These are phyloP conservation scores for Parastagonospora avenae DNA, from an alignment of 2,329 filamentous ascomycete species.

Conservation along the genomic window DNA sequence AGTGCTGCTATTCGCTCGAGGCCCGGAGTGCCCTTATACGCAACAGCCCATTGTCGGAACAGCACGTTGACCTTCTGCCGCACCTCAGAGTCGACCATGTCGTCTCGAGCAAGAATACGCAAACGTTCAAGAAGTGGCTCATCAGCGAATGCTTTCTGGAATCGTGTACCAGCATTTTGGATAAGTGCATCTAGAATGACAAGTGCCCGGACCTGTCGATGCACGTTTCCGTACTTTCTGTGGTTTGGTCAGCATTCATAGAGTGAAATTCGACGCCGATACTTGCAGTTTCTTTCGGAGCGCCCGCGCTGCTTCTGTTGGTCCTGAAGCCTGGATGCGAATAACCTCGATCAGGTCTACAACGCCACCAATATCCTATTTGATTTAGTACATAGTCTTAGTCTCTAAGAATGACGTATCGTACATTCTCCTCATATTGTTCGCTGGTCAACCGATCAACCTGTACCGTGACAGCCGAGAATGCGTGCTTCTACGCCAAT, in stretches of 20 bases:
- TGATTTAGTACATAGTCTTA: background rate
- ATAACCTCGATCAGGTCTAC: constrained; percentile 95
- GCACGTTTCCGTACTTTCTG: constrained; percentile 91
- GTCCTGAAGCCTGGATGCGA: constrained; percentile 83
- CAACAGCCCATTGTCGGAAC: constrained; percentile 82
- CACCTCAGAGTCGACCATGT: constrained; percentile 84
- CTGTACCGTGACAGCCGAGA: constrained; percentile 89
- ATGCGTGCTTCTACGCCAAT: constrained; percentile 66
- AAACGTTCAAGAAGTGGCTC: constrained; percentile 90
- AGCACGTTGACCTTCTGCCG: constrained; percentile 84
- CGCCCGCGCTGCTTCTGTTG: constrained; percentile 86
- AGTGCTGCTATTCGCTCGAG: constrained; percentile 80
- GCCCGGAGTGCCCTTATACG: constrained; percentile 80
- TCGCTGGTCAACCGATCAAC: constrained; percentile 91
- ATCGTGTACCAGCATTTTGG: constrained; percentile 87
- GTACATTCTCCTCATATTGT: constrained; percentile 77
- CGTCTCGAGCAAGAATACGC: constrained; percentile 82
- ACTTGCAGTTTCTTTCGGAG: constrained; percentile 89
- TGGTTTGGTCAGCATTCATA: constrained; percentile 15
- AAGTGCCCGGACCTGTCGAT: constrained; percentile 87
- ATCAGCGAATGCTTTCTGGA: constrained; percentile 86
- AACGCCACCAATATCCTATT: constrained; percentile 75
- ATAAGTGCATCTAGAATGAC: constrained; percentile 91
- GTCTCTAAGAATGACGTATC: background rate
- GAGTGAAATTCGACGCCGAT: background rate